A percentile compares a stretch with the other conserved stretches of the same genome.
Evolutionary conservation across 2,329 filamentous ascomycete genomes (phyloP).

Genomic region (Talaromyces marneffei): DNA sequence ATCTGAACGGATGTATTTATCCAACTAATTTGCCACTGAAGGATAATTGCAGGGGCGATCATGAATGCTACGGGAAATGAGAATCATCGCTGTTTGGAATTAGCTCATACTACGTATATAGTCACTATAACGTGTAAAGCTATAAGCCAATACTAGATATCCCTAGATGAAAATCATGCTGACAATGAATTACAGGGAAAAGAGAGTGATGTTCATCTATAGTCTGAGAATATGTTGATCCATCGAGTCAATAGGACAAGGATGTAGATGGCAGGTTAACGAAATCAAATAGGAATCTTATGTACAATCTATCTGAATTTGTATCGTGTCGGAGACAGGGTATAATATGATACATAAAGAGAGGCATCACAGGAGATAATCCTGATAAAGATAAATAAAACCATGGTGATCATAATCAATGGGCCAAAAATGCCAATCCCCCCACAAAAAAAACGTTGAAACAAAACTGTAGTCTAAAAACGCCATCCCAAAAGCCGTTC

Average conservation of each 20-base stretch:
- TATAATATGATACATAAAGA: slow-evolving; percentile 12
- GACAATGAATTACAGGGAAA: neutral
- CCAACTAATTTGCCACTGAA: neutral
- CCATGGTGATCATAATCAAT: slow-evolving; percentile 19
- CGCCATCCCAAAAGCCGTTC: slow-evolving; percentile 14
- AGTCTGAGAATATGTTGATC: neutral
- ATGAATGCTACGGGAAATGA: neutral
- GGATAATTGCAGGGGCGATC: neutral
- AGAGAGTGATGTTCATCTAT: neutral
- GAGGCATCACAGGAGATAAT: neutral
- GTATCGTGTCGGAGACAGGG: slow-evolving; percentile 1
- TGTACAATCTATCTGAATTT: slow-evolving; percentile 1
- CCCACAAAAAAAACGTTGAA: neutral
- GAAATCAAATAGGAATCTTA: neutral
- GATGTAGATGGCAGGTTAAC: neutral
- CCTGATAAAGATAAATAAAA: slow-evolving; percentile 12
- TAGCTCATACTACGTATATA: neutral
- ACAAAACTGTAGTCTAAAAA: neutral
- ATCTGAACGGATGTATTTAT: neutral
- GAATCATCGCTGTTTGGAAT: neutral
- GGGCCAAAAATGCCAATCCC: slow-evolving; percentile 14
- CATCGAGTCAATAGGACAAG: neutral
- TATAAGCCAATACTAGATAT: neutral
- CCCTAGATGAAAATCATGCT: neutral
- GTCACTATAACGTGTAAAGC: neutral